Conservation (phyloP, 148 eudicot species). For the Bassia scoparia region DNA sequence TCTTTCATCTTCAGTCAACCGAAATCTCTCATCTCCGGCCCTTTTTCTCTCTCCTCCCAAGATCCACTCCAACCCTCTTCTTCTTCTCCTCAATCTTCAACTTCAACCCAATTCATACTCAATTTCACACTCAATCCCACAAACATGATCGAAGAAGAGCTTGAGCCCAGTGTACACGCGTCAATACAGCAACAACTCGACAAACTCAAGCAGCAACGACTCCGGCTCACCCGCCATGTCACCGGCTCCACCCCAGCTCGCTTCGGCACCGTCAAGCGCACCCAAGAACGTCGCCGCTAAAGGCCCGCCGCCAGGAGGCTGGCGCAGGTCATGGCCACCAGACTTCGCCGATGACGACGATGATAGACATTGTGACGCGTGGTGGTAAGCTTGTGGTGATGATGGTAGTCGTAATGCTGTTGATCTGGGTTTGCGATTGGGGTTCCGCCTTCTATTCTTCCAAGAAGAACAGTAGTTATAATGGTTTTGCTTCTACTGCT, state of each 20-base stretch:
- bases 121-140: background rate
- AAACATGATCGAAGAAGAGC: conserved; percentile 75
- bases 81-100: conserved; percentile 2
- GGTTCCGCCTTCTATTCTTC: conserved; percentile 34
- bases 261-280: conserved; percentile 51
- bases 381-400: conserved; percentile 3
- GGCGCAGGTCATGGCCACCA: conserved; percentile 95
- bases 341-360: conserved; percentile 45
- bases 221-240: conserved; percentile 77
- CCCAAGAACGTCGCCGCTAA: conserved; percentile 96
- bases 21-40: background rate
- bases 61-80: background rate
- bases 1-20: background rate
- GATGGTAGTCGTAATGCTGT: conserved; percentile 53
- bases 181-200: conserved; percentile 68
- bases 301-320: conserved; percentile 85
- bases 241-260: conserved; percentile 76
- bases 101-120: background rate
- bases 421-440: conserved; percentile 55
- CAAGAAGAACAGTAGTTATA: conserved; percentile 9
- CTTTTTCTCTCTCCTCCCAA: too few species aligned
- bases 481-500: conserved; percentile 31
- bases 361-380: conserved; percentile 40
- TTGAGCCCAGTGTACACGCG: conserved; percentile 75
- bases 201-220: conserved; percentile 55